Percentiles rank a stretch among this genome's conserved stretches.
Evolutionary conservation across 2,329 filamentous ascomycete genomes (phyloP).

Genomic region (Colletotrichum eremochloae): DNA sequence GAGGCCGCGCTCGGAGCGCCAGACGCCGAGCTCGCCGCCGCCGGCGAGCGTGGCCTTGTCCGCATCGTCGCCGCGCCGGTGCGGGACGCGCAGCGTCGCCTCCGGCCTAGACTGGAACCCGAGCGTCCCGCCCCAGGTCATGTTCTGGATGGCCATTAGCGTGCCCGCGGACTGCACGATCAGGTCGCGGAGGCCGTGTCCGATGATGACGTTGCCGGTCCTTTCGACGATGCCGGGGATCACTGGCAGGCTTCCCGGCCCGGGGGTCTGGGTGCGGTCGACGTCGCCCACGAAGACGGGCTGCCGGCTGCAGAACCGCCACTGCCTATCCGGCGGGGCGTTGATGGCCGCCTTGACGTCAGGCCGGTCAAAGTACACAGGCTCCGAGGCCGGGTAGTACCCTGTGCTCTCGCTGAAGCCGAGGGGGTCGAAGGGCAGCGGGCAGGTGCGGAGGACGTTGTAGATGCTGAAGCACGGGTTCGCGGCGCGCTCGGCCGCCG

Average conservation of each 20-base stretch:
- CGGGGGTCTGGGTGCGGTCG: slow-evolving; percentile 45
- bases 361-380: slow-evolving; percentile 77
- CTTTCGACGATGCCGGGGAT: slow-evolving; percentile 76
- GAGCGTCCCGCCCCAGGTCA: slow-evolving; percentile 80
- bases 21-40: slow-evolving; percentile 76
- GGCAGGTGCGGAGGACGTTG: slow-evolving; percentile 79
- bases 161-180: slow-evolving; percentile 78
- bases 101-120: slow-evolving; percentile 75
- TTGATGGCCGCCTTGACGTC: slow-evolving; percentile 79
- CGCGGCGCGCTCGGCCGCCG: slow-evolving; percentile 62
- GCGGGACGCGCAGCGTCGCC: slow-evolving; percentile 76
- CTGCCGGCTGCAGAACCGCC: slow-evolving; percentile 59
- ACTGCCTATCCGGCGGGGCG: slow-evolving; percentile 60
- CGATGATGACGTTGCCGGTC: slow-evolving; percentile 80
- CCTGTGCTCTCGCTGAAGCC: slow-evolving; percentile 73
- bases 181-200: slow-evolving; percentile 78
- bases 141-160: slow-evolving; percentile 81
- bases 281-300: slow-evolving; percentile 59
- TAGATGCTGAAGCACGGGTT: slow-evolving; percentile 89
- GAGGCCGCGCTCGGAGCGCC: slow-evolving; percentile 80
- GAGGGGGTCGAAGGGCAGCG: slow-evolving; percentile 76
- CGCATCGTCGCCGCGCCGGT: slow-evolving; percentile 55
- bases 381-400: slow-evolving; percentile 74
- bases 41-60: slow-evolving; percentile 60
- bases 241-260: slow-evolving; percentile 49